These are phyloP conservation scores for Leucocoprinus sp. DNA, from an alignment of 768 basidiomycete genomes.

Conservation along the genomic window DNA sequence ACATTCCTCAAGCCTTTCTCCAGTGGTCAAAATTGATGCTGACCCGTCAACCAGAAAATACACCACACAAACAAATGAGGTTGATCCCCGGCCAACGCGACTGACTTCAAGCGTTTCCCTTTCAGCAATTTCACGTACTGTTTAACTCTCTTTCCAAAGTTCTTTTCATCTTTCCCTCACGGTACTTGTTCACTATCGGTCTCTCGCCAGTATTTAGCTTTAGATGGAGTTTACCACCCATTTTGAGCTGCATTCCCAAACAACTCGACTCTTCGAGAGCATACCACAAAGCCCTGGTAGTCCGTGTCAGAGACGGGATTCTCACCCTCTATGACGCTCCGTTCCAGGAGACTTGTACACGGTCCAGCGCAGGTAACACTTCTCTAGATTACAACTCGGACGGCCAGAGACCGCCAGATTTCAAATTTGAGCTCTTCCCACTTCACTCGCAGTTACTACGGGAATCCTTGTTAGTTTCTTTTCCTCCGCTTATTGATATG, in stretches of 20 bases:
- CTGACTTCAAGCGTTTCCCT: conserved; percentile 73
- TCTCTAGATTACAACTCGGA: conserved; percentile 79
- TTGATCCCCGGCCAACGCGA: conserved; percentile 48
- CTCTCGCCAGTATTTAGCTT: conserved; percentile 78
- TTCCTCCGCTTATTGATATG: conserved; percentile 88
- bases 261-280: conserved; percentile 77
- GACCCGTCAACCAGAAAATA: conserved; percentile 52
- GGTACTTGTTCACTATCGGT: conserved; percentile 81
- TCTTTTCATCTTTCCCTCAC: conserved; percentile 79
- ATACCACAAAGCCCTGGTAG: conserved; percentile 57
- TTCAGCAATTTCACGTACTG: conserved; percentile 77
- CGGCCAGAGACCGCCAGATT: conserved; percentile 57
- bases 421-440: conserved; percentile 79
- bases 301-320: conserved; percentile 48
- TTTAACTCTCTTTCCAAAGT: conserved; percentile 78
- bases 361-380: conserved; percentile 62
- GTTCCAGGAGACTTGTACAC: conserved; percentile 76
- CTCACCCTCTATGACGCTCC: conserved; percentile 74
- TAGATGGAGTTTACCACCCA: conserved; percentile 81
- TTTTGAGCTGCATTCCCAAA: conserved; percentile 82
- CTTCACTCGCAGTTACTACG: conserved; percentile 85
- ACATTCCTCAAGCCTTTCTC: conserved; percentile 55
- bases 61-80: conserved; percentile 44
- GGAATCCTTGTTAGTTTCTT: conserved; percentile 90
- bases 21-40: conserved; percentile 57